Base-by-base conservation (phyloP, 768 basidiomycete species). In the Cantharellus cinnabarinus region DNA sequence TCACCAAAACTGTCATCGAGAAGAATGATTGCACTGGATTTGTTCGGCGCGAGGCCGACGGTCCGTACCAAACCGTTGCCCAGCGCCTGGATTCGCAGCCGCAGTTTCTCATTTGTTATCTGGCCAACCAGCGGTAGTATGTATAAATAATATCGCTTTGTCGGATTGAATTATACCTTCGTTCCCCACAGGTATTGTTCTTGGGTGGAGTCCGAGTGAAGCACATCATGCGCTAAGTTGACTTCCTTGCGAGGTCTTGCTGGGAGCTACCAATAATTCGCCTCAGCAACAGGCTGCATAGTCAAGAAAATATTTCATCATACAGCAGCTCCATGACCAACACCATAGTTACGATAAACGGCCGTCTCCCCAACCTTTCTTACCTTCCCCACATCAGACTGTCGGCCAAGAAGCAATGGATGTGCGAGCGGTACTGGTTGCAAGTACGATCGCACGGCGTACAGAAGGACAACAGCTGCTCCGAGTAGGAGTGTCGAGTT, bases 381-480 rank as follows among this genome's bases (percentile, higher is more conserved):
- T 2, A 91, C 87, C 56, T 82, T 76, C 7, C 81, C 82, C 37
- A 84, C 83, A 68, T 95, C 93, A 64, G 88, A 89, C 75, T 97
- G 91, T 56, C 89, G 74, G 4, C 91, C 90, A 1, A 97, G 77
- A 4, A 94, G 76, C 63, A 97, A 85, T n/a, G 91, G 91, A 66
- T 95, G 91, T 0, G 93, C 89, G 50, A 93, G 78, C 42, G 63
- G 57, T 40, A 54, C 48, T 38, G 64, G 59, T 44, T 58, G 15
- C 20, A 62, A 15, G 50, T 54, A 54, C 10, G 52, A 10, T 10
- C 52, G 10, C 14, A 54, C 10, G 52, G 52, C 38, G 52, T 54
- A 54, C 1, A 54, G 1, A 10, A 54, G 52, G 35, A 54, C 38
- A 7, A 54, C 35, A 37, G 38, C 10, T 10, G 52, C 14, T 7